Percentiles rank a stretch among this genome's conserved stretches.
Evolutionary conservation across 2,329 filamentous ascomycete species (phyloP).

Genomic region (Microdochium trichocladiopsis): DNA sequence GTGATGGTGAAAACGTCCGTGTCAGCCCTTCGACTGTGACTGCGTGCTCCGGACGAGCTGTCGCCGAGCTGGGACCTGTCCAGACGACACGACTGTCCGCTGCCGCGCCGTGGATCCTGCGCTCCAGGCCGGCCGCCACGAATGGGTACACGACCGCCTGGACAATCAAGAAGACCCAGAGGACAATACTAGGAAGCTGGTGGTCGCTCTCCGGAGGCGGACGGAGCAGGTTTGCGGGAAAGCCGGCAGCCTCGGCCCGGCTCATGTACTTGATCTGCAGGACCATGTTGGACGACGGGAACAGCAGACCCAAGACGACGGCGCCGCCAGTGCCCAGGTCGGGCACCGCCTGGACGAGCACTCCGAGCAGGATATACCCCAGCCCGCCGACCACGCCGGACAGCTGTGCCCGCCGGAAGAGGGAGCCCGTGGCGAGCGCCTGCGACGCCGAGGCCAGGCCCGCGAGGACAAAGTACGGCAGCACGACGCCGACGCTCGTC

Average conservation of each 20-base stretch:
- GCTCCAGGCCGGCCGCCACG: constrained; percentile 68
- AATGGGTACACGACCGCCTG: constrained; percentile 75
- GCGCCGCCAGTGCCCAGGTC: constrained; percentile 57
- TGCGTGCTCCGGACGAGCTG: constrained; percentile 36
- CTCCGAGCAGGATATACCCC: constrained; percentile 65
- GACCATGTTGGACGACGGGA: constrained; percentile 82
- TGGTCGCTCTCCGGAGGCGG: constrained; percentile 60
- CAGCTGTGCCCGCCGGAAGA: constrained; percentile 83
- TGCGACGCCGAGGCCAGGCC: constrained; percentile 74
- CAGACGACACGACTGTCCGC: constrained; percentile 51
- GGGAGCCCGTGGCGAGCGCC: constrained; percentile 71
- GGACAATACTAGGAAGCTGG: constrained; percentile 62
- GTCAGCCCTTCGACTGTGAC: constrained; percentile 68
- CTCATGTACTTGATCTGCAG: constrained; percentile 75
- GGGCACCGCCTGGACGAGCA: constrained; percentile 71
- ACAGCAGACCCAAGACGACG: constrained; percentile 65
- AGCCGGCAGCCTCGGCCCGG: constrained; percentile 60
- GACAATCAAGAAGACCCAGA: constrained; percentile 71
- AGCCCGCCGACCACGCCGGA: constrained; percentile 77
- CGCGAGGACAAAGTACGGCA: constrained; percentile 68
- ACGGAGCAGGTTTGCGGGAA: constrained; percentile 53
- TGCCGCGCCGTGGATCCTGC: constrained; percentile 67
- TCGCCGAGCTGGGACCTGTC: constrained; percentile 14
- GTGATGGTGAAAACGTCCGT: constrained; percentile 67
- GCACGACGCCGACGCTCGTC: constrained; percentile 57